Evolutionary conservation across 495 filamentous ascomycete genomes (phyloP).

Genomic region (Penicillium waksmanii): DNA sequence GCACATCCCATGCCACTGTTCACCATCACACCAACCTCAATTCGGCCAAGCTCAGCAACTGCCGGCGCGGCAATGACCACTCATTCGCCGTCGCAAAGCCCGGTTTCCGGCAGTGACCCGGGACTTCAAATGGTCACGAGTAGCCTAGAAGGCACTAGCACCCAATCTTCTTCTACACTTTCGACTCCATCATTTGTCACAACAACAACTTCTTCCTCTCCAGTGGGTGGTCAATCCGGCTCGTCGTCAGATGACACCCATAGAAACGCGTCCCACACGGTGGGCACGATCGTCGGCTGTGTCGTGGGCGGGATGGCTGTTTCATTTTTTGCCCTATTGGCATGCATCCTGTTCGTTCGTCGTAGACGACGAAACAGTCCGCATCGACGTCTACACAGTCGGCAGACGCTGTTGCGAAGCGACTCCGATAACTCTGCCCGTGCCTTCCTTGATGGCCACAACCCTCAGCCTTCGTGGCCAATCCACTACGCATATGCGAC

Average conservation of each 20-base stretch:
- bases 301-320: slow-evolving; percentile 33
- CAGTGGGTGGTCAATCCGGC: slow-evolving; percentile 7
- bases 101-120: background rate
- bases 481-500: background rate
- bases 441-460: slow-evolving; percentile 2
- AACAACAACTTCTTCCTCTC: slow-evolving; percentile 5
- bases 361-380: slow-evolving; percentile 20
- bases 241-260: background rate
- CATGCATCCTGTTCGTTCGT: slow-evolving; percentile 23
- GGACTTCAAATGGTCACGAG: background rate
- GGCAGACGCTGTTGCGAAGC: slow-evolving; percentile 23
- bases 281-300: slow-evolving; percentile 32
- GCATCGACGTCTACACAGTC: slow-evolving; percentile 13
- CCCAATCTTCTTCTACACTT: background rate
- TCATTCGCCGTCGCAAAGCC: background rate
- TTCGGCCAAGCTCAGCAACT: background rate
- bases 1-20: background rate
- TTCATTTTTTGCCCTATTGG: slow-evolving; percentile 25
- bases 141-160: background rate
- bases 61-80: background rate
- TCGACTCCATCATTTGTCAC: background rate
- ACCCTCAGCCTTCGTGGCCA: slow-evolving; percentile 11
- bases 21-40: background rate
- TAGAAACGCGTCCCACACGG: slow-evolving; percentile 2
- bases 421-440: slow-evolving; percentile 17